Conservation (phyloP, 169 alveolate species). For the Plasmodium blacklocki region DNA sequence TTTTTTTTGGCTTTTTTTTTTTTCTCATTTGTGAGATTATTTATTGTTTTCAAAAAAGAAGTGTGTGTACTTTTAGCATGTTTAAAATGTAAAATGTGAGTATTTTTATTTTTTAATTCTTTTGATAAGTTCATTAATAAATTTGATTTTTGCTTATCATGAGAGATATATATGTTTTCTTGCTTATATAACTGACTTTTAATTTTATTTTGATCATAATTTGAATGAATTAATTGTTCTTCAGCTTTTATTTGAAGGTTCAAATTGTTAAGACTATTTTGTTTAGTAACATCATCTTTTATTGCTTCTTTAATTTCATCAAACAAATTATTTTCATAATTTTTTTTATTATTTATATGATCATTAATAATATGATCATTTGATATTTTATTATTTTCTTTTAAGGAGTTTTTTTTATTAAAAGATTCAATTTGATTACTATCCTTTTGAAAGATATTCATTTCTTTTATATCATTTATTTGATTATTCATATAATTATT, state of each 20-base stretch:
- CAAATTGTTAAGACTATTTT: constrained; percentile 23
- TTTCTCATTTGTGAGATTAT: no score
- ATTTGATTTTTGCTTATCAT: constrained; percentile 3
- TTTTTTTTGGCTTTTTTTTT: no score
- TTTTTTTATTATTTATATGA: no score
- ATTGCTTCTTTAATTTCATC: constrained; percentile 55
- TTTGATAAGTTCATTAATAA: constrained; percentile 3
- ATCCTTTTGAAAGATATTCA: no score
- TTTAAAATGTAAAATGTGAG: constrained; percentile 1
- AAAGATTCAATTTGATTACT: no score
- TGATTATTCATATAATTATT: no score
- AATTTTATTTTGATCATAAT: neutral
- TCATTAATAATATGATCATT: no score
- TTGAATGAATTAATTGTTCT: constrained; percentile 19
- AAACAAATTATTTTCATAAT: constrained; percentile 9
- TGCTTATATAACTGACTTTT: neutral
- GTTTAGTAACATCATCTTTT: constrained; percentile 2
- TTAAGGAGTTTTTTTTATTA: no score
- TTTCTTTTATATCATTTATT: no score
- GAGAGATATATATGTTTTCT: neutral
- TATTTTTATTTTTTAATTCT: constrained; percentile 18
- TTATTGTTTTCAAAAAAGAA: no score
- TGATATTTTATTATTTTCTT: no score
- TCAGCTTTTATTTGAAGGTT: constrained; percentile 19
- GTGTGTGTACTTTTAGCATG: no score